Conservation (phyloP, 2,329 filamentous ascomycete genomes). For the Alternaria solani region DNA sequence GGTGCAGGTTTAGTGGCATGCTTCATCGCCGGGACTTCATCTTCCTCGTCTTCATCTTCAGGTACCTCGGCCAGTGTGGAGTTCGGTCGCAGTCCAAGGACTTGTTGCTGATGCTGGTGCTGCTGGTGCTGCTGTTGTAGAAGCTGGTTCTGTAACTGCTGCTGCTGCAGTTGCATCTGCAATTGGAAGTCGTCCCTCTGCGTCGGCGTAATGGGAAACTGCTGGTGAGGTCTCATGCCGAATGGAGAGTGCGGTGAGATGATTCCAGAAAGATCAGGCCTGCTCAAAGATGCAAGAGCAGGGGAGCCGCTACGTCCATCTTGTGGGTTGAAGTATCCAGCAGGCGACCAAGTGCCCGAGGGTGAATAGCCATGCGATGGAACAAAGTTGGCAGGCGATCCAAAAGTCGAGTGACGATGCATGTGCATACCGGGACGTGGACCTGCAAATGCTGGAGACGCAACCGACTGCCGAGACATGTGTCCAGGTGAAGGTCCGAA, state of each 20-base stretch:
- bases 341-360: constrained; percentile 53
- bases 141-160: constrained; percentile 63
- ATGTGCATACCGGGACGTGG: constrained; percentile 65
- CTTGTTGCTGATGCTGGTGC: constrained; percentile 57
- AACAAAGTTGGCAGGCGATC: constrained; percentile 72
- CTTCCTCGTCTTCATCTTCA: constrained; percentile 74
- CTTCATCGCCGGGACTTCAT: constrained; percentile 51
- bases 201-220: constrained; percentile 54
- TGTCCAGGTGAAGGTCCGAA: constrained; percentile 62
- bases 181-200: constrained; percentile 52
- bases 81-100: constrained; percentile 56
- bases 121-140: constrained; percentile 58
- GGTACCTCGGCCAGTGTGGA: constrained; percentile 71
- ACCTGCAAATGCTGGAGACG: constrained; percentile 72
- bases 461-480: constrained; percentile 69
- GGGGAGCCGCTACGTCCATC: constrained; percentile 56
- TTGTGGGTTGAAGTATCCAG: constrained; percentile 48
- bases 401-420: constrained; percentile 74
- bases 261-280: constrained; percentile 48
- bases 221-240: constrained; percentile 51
- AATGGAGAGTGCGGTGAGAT: constrained; percentile 69
- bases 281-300: constrained; percentile 45
- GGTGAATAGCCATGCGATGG: constrained; percentile 66
- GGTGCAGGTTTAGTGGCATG: constrained; percentile 51
- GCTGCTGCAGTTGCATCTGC: constrained; percentile 60